Percentiles rank a stretch among this genome's conserved stretches.
Conservation (phyloP, 2,329 filamentous ascomycete species). For the Fusarium sp. region DNA sequence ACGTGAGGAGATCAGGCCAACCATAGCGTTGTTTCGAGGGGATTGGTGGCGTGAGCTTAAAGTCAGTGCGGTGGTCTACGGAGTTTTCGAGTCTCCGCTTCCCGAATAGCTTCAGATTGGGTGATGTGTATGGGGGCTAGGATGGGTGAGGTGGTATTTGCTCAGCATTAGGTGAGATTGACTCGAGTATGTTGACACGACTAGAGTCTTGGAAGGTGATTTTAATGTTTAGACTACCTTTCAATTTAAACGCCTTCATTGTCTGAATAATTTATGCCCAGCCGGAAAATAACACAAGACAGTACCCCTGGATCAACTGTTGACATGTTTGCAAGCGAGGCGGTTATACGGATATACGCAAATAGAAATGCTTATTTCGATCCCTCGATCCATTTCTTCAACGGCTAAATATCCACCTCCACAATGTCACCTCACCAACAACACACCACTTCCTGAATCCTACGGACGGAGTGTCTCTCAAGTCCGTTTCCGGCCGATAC, state of each 20-base stretch:
- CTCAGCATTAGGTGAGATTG: not conserved
- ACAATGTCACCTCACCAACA: not conserved
- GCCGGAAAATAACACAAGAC: not conserved
- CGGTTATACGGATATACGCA: not conserved
- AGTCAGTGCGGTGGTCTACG: not conserved
- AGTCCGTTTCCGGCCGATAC: constrained; percentile 29
- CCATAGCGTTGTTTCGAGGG: not conserved
- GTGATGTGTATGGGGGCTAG: not conserved
- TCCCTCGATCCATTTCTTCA: not conserved
- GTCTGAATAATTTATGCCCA: accelerated
- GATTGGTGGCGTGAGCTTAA: constrained; percentile 19
- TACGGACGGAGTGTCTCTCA: not conserved
- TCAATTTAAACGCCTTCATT: no score
- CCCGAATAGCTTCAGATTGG: constrained; percentile 5
- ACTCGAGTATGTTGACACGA: not conserved
- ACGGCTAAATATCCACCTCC: not conserved
- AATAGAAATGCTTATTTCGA: not conserved
- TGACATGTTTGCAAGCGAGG: not conserved
- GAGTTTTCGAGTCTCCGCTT: not conserved
- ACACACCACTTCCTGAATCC: constrained; percentile 7
- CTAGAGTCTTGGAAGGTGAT: not conserved
- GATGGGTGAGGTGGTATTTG: not conserved
- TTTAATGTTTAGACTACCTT: not conserved
- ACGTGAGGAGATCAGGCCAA: constrained; percentile 3
- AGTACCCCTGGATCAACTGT: not conserved